phyloP scores from a whole-genome alignment of 768 basidiomycete genomes.

The Phylloporus scabripes region DNA sequence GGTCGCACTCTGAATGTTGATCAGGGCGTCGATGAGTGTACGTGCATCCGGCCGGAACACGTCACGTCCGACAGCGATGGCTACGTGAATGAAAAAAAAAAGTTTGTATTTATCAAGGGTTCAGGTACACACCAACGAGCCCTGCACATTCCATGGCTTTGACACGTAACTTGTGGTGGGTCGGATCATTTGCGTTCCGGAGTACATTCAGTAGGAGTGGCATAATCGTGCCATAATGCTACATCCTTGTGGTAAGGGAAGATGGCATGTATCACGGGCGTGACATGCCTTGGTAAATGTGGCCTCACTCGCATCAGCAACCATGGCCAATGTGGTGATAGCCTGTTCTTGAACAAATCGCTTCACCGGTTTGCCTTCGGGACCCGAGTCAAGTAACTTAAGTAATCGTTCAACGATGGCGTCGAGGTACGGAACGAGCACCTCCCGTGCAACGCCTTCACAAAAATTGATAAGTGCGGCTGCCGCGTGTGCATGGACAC shows the following conservation, averaged over 20 bases:
- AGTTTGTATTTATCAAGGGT: background rate
- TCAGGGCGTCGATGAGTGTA: constrained; percentile 64
- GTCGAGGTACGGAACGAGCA: constrained; percentile 72
- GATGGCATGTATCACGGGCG: no score
- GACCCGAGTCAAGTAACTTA: constrained; percentile 53
- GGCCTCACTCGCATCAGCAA: constrained; percentile 77
- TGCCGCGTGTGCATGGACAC: constrained; percentile 83
- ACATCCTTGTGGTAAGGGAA: background rate
- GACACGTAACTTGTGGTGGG: constrained; percentile 62
- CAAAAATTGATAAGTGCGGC: constrained; percentile 90
- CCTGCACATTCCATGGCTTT: constrained; percentile 93
- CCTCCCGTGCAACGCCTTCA: constrained; percentile 73
- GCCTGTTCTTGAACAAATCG: constrained; percentile 85
- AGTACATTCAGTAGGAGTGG: constrained; percentile 74
- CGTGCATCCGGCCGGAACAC: constrained; percentile 71
- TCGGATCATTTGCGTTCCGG: constrained; percentile 59
- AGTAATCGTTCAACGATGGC: constrained; percentile 61
- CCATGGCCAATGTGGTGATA: constrained; percentile 84
- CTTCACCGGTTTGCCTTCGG: constrained; percentile 35
- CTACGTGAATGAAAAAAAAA: constrained; percentile 33
- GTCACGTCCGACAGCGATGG: constrained; percentile 81
- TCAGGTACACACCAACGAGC: constrained; percentile 57
- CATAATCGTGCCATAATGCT: constrained; percentile 80
- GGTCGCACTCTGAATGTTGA: constrained; percentile 68
- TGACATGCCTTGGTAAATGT: constrained; percentile 64